Percentiles rank a stretch among this genome's conserved stretches.
These are phyloP conservation scores for Laetiporus sulphureus DNA, from an alignment of 1,284 basidiomycete genomes.

Conservation along the genomic window DNA sequence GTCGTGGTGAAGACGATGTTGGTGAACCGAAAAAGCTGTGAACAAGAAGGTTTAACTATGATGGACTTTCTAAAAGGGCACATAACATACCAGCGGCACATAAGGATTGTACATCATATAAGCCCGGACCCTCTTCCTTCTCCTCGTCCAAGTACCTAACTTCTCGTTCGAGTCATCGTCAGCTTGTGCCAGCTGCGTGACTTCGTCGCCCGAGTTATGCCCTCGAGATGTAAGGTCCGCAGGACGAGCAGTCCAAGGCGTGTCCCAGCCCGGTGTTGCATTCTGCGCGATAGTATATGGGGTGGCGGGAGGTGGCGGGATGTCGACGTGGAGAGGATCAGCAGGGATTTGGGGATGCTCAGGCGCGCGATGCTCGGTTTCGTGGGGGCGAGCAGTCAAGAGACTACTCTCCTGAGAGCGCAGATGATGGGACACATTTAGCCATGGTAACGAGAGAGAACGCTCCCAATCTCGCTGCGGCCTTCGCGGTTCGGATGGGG, in stretches of 20 bases:
- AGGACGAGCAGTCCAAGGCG: conserved; percentile 54
- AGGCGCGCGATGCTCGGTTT: conserved; percentile 7
- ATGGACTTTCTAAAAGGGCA: conserved; percentile 1
- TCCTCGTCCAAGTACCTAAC: conserved; percentile 33
- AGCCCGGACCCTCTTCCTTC: conserved; percentile 48
- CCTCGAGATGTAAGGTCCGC: conserved; percentile 8
- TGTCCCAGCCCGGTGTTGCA: conserved; percentile 58
- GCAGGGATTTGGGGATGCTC: conserved; percentile 9
- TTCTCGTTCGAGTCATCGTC: conserved; percentile 31
- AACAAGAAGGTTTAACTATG: conserved; percentile 16
- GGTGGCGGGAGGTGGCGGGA: conserved; percentile 33
- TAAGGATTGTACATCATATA: conserved; percentile 70
- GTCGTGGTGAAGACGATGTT: conserved; percentile 80
- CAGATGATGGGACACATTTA: conserved; percentile 19
- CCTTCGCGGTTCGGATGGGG: conserved; percentile 14
- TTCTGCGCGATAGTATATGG: conserved; percentile 50
- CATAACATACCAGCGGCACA: conserved; percentile 60
- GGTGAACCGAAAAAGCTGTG: conserved; percentile 75
- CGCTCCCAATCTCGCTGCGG: conserved; percentile 17
- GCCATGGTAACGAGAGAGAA: conserved; percentile 25
- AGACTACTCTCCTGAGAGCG: conserved; percentile 23
- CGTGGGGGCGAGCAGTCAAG: conserved; percentile 11
- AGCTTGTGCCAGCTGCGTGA: conserved; percentile 13
- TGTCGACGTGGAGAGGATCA: conserved; percentile 29
- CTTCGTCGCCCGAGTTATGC: neutral